phyloP scores from a whole-genome alignment of 2,329 filamentous ascomycete genomes.

The Ascochyta lentis region DNA sequence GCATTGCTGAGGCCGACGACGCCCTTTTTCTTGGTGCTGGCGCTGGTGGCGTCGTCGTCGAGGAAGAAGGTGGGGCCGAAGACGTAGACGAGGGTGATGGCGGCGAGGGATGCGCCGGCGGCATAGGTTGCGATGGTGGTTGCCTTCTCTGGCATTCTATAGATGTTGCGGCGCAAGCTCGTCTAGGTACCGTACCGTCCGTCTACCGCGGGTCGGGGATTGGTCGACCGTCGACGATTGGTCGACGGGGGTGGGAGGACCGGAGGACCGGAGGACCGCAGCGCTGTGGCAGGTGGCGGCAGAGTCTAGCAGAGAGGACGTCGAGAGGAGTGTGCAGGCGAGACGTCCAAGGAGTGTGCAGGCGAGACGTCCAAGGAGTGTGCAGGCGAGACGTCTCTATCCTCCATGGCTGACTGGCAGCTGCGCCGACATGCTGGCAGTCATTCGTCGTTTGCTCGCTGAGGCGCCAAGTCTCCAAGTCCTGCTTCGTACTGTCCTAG shows the following conservation, averaged over 20 bases:
- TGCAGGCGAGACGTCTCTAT: conserved; percentile 28
- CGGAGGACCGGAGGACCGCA: too few species aligned
- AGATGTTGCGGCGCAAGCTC: conserved; percentile 29
- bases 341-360: background rate
- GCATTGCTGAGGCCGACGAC: conserved; percentile 87
- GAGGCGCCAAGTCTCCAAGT: conserved; percentile 21
- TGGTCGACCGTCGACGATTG: conserved; percentile 32
- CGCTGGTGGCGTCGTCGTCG: conserved; percentile 74
- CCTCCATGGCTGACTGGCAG: conserved; percentile 33
- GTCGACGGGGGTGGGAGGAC: conserved; percentile 18
- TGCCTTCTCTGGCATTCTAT: conserved; percentile 78
- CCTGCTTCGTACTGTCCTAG: too few species aligned
- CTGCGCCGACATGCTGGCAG: conserved; percentile 28
- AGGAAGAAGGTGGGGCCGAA: conserved; percentile 97
- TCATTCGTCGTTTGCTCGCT: conserved; percentile 37
- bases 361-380: too few species aligned
- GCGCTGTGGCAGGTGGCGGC: background rate
- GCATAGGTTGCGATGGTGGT: conserved; percentile 90
- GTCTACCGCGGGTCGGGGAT: conserved; percentile 20
- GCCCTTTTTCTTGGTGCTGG: conserved; percentile 71
- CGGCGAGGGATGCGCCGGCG: conserved; percentile 91
- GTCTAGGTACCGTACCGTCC: background rate
- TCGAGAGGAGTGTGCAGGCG: conserved; percentile 3
- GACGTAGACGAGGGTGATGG: conserved; percentile 93
- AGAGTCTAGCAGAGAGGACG: conserved; percentile 14